Conservation (phyloP, 2,329 filamentous ascomycete genomes). For the Hypoxylon sp. region DNA sequence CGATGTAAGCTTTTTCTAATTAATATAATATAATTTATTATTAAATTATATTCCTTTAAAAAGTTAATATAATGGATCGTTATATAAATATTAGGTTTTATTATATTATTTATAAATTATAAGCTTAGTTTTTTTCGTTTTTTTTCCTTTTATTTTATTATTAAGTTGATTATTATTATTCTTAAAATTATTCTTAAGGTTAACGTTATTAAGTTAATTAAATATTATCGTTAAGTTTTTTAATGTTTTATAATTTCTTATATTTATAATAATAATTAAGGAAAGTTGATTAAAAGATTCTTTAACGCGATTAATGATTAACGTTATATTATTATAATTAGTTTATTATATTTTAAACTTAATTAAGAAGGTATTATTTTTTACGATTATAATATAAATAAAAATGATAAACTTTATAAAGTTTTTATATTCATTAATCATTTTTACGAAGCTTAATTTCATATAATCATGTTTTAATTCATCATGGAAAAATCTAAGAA, state of each 20-base stretch:
- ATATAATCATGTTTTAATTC: no score
- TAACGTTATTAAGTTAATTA: not conserved
- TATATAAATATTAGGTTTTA: slow-evolving; percentile 1
- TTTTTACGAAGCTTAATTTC: no score
- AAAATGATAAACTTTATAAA: not conserved
- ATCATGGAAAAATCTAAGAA: no score
- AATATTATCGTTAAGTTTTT: not conserved
- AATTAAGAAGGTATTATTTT: not conserved
- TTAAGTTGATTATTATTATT: no score
- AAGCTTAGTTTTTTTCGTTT: no score
- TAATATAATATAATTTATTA: slow-evolving; percentile 4
- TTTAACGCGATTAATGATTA: not conserved
- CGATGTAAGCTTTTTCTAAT: not conserved
- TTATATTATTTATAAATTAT: not conserved
- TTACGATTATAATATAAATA: not conserved
- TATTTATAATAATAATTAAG: not conserved
- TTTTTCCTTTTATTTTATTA: not conserved
- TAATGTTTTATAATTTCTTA: not conserved
- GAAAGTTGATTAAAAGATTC: not conserved
- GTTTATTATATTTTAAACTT: not conserved
- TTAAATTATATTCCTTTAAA: slow-evolving; percentile 1
- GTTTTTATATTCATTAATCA: no score
- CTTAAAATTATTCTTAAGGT: not conserved
- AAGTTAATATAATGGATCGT: not conserved
- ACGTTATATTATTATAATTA: not conserved